Conservation (phyloP, 1,284 basidiomycete species). For the Calocybe gambosa region DNA sequence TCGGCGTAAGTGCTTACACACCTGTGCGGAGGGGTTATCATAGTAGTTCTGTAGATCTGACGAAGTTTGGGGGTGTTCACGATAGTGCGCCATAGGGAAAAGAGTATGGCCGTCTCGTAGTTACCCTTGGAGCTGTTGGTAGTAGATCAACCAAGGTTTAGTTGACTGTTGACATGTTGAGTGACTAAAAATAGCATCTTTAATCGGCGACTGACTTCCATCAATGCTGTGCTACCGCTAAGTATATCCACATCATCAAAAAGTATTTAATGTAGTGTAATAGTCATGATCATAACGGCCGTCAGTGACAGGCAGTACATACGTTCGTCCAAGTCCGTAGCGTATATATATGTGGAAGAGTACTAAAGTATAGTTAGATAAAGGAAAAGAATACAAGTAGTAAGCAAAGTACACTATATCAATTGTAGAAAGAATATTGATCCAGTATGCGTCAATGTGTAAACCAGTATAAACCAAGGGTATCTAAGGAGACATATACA, state of each 20-base stretch:
- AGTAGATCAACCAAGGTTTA: neutral
- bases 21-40: slow-evolving; percentile 16
- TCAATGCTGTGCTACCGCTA: neutral
- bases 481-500: slow-evolving; percentile 10
- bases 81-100: slow-evolving; percentile 15
- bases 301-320: no score
- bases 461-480: slow-evolving; percentile 13
- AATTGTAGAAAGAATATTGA: neutral
- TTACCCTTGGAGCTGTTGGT: no score
- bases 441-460: slow-evolving; percentile 5
- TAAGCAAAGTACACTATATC: neutral
- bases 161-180: neutral
- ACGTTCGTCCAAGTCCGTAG: no score
- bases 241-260: no score
- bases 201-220: no score
- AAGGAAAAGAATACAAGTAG: neutral
- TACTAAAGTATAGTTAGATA: neutral
- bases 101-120: no score
- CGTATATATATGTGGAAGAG: no score
- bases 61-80: slow-evolving; percentile 15
- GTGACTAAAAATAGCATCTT: slow-evolving; percentile 4
- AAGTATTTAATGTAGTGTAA: neutral
- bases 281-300: no score
- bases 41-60: slow-evolving; percentile 15
- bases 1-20: slow-evolving; percentile 6